These are phyloP conservation scores for Rutstroemia sp. DNA, from an alignment of 2,329 filamentous ascomycete genomes.

Conservation along the genomic window DNA sequence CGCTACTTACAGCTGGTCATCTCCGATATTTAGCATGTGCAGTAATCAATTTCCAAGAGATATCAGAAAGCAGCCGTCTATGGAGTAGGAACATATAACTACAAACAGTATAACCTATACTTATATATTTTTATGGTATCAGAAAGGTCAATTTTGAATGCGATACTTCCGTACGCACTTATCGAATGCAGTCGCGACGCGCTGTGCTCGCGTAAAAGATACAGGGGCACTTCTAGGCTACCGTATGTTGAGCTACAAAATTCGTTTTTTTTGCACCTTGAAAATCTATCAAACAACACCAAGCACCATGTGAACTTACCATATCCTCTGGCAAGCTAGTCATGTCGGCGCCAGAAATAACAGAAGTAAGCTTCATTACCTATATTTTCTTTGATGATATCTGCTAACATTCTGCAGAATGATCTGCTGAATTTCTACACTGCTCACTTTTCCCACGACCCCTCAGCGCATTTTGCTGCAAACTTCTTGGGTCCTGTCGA, in stretches of 20 bases:
- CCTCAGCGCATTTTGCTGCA: constrained; percentile 48
- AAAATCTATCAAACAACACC: background rate
- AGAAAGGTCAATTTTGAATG: too few species aligned
- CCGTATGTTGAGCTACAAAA: background rate
- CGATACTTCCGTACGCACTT: too few species aligned
- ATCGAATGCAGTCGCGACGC: too few species aligned
- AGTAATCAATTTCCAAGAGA: too few species aligned
- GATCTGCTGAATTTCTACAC: constrained; percentile 25
- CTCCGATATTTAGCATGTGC: too few species aligned
- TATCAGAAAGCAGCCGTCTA: too few species aligned
- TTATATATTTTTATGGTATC: too few species aligned
- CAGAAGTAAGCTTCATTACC: background rate
- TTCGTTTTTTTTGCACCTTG: too few species aligned
- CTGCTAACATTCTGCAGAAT: constrained; percentile 13
- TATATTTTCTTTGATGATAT: background rate
- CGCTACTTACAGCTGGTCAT: too few species aligned
- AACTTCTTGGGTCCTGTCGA: constrained; percentile 40
- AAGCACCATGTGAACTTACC: background rate
- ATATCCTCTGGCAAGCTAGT: background rate
- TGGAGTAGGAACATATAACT: too few species aligned
- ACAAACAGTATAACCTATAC: too few species aligned
- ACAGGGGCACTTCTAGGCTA: background rate
- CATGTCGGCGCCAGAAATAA: constrained; percentile 5
- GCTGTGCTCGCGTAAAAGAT: too few species aligned
- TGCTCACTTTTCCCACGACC: constrained; percentile 21